phyloP scores from a whole-genome alignment of 345 rosid genomes.

The Mangifera indica region DNA sequence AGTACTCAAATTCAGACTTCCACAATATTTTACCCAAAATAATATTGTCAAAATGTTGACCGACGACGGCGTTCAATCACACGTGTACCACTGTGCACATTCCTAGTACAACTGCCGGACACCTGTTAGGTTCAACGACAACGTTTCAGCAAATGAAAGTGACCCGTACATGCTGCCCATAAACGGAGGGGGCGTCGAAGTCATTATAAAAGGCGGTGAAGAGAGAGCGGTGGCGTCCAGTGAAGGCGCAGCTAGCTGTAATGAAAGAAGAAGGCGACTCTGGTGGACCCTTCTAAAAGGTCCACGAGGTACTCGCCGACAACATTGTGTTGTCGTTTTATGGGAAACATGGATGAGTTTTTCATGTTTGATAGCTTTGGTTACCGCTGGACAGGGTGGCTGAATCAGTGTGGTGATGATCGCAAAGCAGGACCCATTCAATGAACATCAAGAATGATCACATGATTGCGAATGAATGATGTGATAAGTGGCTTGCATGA shows the following conservation, averaged over 20 bases:
- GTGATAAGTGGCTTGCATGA: no score
- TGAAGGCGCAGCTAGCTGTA: neutral
- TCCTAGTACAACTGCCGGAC: neutral
- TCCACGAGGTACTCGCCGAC: neutral
- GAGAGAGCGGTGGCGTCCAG: constrained; percentile 9
- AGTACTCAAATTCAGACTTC: no score
- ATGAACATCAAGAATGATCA: neutral
- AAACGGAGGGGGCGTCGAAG: constrained; percentile 2
- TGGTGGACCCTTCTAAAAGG: neutral
- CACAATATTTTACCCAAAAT: neutral
- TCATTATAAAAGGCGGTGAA: neutral
- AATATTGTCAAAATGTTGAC: constrained; percentile 2
- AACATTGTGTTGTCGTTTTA: neutral
- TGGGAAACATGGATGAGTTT: neutral
- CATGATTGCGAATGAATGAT: neutral
- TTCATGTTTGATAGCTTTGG: no score
- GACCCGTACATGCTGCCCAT: neutral
- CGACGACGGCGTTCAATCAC: neutral
- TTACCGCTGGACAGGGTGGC: neutral
- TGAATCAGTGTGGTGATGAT: neutral
- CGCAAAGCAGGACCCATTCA: neutral
- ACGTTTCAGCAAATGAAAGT: neutral
- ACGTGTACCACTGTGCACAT: neutral
- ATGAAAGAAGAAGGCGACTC: neutral
- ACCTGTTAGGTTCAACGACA: neutral